These are phyloP conservation scores for Botrytis deweyae DNA, from an alignment of 2,329 filamentous ascomycete genomes.

Conservation along the genomic window DNA sequence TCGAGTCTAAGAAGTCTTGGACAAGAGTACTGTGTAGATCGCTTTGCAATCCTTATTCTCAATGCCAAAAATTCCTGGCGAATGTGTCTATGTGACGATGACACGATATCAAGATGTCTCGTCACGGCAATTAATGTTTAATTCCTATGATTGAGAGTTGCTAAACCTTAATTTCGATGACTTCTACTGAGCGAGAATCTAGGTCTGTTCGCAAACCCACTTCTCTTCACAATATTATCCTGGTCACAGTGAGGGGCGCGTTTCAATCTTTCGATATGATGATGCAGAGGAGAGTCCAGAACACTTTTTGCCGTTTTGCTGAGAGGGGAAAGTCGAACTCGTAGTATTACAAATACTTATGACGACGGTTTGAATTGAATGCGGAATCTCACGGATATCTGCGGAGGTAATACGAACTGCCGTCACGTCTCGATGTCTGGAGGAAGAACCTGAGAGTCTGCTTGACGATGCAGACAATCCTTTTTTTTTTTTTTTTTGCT, in stretches of 20 bases:
- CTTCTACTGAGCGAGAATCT: background rate
- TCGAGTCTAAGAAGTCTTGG: background rate
- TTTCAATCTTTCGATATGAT: background rate
- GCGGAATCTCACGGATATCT: background rate
- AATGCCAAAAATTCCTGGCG: background rate
- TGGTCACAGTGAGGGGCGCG: background rate
- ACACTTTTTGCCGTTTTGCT: background rate
- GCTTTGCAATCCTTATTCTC: constrained; percentile 7
- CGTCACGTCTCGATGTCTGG: background rate
- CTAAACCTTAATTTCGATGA: constrained; percentile 1
- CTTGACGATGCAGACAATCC: background rate
- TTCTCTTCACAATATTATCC: background rate
- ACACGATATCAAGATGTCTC: background rate
- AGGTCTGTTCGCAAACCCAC: background rate
- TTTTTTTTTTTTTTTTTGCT: background rate
- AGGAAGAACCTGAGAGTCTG: background rate
- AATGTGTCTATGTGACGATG: background rate
- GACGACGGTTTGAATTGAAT: background rate
- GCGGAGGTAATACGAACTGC: background rate
- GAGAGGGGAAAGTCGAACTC: background rate
- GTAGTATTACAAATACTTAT: constrained; percentile 2
- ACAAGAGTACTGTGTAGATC: constrained; percentile 1
- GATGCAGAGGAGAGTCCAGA: background rate
- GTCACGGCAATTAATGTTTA: background rate
- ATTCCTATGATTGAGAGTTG: background rate